Conservation (phyloP, 805 yeast genomes). For the Candida pini region DNA sequence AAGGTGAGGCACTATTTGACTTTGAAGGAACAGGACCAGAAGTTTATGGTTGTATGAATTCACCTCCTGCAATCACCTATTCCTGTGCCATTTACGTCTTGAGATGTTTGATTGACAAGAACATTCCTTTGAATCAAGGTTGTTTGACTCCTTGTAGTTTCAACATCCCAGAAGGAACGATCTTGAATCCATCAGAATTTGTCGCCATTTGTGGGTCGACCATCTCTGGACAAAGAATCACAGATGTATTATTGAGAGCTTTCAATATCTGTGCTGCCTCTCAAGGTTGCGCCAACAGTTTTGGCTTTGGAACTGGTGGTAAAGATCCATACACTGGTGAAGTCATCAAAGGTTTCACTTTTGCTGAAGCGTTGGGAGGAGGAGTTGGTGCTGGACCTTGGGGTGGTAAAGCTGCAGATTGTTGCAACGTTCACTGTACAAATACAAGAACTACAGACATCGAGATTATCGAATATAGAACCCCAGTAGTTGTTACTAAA, state of each 20-base stretch:
- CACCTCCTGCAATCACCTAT: conserved; percentile 48
- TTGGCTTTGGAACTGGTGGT: conserved; percentile 49
- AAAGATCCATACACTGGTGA: conserved; percentile 32
- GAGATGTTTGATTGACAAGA: conserved; percentile 43
- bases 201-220: conserved; percentile 52
- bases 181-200: conserved; percentile 37
- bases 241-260: conserved; percentile 48
- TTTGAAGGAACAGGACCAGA: conserved; percentile 47
- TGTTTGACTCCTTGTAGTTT: conserved; percentile 41
- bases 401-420: conserved; percentile 40
- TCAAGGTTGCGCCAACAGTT: conserved; percentile 54
- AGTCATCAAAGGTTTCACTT: conserved; percentile 44
- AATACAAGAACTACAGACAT: conserved; percentile 51
- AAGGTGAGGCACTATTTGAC: conserved; percentile 42
- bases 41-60: conserved; percentile 47
- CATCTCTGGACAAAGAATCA: conserved; percentile 51
- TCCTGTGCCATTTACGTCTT: conserved; percentile 50
- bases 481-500: conserved; percentile 44
- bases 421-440: conserved; percentile 48
- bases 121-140: conserved; percentile 53
- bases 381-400: conserved; percentile 47
- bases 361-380: conserved; percentile 50
- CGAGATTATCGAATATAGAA: conserved; percentile 46
- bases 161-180: conserved; percentile 26
- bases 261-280: conserved; percentile 54